Conservation (phyloP, 805 yeast genomes). For the Candida fluviatilis region DNA sequence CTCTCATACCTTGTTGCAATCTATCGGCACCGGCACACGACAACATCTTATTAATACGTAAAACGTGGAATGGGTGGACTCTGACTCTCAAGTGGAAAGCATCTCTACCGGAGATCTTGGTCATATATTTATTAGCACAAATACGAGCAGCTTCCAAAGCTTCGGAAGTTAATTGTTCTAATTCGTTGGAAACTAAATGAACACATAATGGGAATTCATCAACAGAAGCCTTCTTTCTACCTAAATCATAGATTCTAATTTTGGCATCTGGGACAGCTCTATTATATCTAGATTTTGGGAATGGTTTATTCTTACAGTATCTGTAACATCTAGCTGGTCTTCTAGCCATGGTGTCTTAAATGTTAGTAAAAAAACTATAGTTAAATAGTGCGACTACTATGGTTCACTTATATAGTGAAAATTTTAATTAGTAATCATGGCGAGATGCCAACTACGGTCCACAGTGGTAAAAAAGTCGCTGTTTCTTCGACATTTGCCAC, state of each 20-base stretch:
- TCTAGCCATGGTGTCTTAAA: conserved; percentile 87
- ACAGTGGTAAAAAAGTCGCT: too few relatives aligned
- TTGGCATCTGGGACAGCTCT: conserved; percentile 99
- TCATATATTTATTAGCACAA: conserved; percentile 99
- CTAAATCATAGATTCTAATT: conserved; percentile 98
- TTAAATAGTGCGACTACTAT: not conserved
- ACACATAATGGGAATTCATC: conserved; percentile 99
- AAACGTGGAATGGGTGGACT: conserved; percentile 99
- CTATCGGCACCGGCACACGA: conserved; percentile 99
- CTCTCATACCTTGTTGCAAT: conserved; percentile 99
- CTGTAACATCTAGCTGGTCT: conserved; percentile 99
- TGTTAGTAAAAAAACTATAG: conserved; percentile 1
- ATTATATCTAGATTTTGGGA: conserved; percentile 99
- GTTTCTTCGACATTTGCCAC: too few relatives aligned
- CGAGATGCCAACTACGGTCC: too few relatives aligned
- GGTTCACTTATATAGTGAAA: not conserved
- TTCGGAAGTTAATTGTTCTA: conserved; percentile 98
- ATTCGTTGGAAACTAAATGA: conserved; percentile 98
- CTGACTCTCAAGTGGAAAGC: conserved; percentile 99
- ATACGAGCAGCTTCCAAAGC: conserved; percentile 99
- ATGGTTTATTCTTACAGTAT: conserved; percentile 99
- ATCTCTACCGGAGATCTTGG: conserved; percentile 97
- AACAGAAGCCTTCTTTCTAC: conserved; percentile 99
- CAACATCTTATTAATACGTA: conserved; percentile 99
- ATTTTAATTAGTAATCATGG: not conserved